A percentile compares a stretch with the other conserved stretches of the same genome.
Evolutionary conservation across 306 rosid species (phyloP).

Genomic region (Medicago lupulina): DNA sequence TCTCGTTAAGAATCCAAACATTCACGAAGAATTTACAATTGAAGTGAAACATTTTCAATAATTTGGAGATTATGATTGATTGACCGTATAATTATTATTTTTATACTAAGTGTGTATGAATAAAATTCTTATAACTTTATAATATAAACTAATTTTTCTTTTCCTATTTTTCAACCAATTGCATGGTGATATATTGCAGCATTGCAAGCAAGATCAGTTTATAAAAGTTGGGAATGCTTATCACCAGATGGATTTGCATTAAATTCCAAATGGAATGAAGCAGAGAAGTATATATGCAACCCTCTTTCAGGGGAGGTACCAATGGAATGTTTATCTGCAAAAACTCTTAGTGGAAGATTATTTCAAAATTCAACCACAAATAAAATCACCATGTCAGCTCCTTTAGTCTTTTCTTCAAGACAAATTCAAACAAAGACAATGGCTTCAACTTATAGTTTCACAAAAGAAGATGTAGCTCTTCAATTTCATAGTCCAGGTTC

Average conservation of each 20-base stretch:
- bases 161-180: not conserved
- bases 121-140: not conserved
- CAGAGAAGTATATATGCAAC: constrained; percentile 92
- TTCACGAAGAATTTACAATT: not conserved
- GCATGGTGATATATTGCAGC: constrained; percentile 59
- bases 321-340: constrained; percentile 91
- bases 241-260: constrained; percentile 93
- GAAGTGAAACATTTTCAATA: not conserved
- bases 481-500: constrained; percentile 72
- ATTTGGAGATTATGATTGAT: not conserved
- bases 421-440: constrained; percentile 55
- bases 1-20: not conserved
- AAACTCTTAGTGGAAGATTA: constrained; percentile 87
- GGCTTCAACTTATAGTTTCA: constrained; percentile 37
- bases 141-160: not conserved
- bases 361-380: constrained; percentile 66
- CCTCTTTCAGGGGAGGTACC: constrained; percentile 95
- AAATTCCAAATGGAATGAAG: constrained; percentile 97
- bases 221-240: constrained; percentile 70
- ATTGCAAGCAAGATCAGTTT: constrained; percentile 75
- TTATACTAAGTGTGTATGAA: not conserved
- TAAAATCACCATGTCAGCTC: constrained; percentile 75
- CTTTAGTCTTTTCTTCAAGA: constrained; percentile 65
- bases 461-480: constrained; percentile 52
- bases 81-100: not conserved